Percentiles rank a stretch among this genome's conserved stretches.
Evolutionary conservation across 495 filamentous ascomycete species (phyloP).

Genomic region (Coniosporium apollinis): DNA sequence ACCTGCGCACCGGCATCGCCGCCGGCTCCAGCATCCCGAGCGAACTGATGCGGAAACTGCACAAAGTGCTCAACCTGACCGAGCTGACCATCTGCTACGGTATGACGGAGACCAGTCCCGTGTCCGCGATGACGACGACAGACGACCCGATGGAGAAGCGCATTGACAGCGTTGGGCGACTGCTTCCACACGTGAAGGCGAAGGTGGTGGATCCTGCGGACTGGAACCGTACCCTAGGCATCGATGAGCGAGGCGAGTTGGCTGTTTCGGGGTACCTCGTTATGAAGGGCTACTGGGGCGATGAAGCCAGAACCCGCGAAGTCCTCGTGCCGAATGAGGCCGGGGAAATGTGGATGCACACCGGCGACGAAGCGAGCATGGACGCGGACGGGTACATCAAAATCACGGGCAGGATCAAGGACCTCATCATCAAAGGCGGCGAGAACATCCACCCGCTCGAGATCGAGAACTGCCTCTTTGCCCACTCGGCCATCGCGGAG

Average conservation of each 20-base stretch:
- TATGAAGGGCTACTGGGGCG: slow-evolving; percentile 83
- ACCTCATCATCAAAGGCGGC: slow-evolving; percentile 81
- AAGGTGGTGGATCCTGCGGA: slow-evolving; percentile 61
- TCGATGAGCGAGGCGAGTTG: slow-evolving; percentile 59
- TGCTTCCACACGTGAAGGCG: slow-evolving; percentile 70
- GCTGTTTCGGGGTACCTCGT: slow-evolving; percentile 72
- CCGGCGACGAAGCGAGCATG: slow-evolving; percentile 87
- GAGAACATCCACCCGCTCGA: slow-evolving; percentile 96
- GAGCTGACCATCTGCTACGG: slow-evolving; percentile 94
- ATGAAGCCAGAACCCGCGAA: slow-evolving; percentile 48
- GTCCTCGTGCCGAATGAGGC: slow-evolving; percentile 39
- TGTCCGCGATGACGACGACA: slow-evolving; percentile 76
- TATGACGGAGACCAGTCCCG: slow-evolving; percentile 96
- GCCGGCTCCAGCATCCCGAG: slow-evolving; percentile 72
- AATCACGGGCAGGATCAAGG: slow-evolving; percentile 62
- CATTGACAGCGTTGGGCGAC: slow-evolving; percentile 55
- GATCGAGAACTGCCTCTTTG: slow-evolving; percentile 79
- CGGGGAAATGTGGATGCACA: slow-evolving; percentile 58
- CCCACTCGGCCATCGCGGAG: slow-evolving; percentile 48
- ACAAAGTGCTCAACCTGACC: slow-evolving; percentile 56
- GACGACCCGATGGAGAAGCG: slow-evolving; percentile 66
- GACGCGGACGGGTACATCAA: slow-evolving; percentile 51
- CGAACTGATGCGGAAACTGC: slow-evolving; percentile 68
- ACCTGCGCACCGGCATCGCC: slow-evolving; percentile 79
- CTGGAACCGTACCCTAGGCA: slow-evolving; percentile 36